Base-by-base conservation (phyloP, 116 monocot species). In the Phalaenopsis hybrid region DNA sequence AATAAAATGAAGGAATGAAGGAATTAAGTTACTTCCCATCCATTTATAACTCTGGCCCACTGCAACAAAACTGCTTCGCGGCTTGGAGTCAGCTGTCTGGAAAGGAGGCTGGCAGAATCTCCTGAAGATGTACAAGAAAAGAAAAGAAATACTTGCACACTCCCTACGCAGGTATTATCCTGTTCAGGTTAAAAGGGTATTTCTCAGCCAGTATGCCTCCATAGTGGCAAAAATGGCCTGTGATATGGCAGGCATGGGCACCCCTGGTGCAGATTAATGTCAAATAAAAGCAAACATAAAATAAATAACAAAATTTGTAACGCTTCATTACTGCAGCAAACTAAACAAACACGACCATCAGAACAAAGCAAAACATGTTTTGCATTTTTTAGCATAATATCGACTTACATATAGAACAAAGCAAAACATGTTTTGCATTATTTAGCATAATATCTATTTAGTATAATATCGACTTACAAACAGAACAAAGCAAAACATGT, bases 111-210 rank as follows among this genome's bases (percentile, higher is more conserved):
- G 55, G 55, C 3, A 55, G 55, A 67, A 10, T 23, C n/a, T 18
- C 67, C 67, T 28, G 28, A 67, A 67, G 61, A 80, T 78, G 76
- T 77, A 84, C 80, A 84, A 49, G 31, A 80, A 85, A 83, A 76
- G 57, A 81, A 85, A 88, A 55, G 79, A 81, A 85, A 86, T 78
- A 84, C n/a, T 81, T 86, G 94, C 97, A 97, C 97, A 83, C 97
- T 97, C 94, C 92, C 90, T 97, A 85, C 97, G 94, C 92, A 97
- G 97, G 97, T 45, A 93, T 97, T 92, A 90, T 87, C 93, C 93
- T 92, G 97, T 90, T 97, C 97, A 97, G 94, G 97, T 97, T 89
- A 94, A 88, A 94, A 97, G 97, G 97, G 97, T 91, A 91, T 97
- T 92, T 97, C 94, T 94, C 97, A 97, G 97, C 97, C 94, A 75